Evolutionary conservation across 2,329 filamentous ascomycete genomes (phyloP), one percentile per base, ranked within the genome.

Genomic region (Alternaria arbusti): DNA sequence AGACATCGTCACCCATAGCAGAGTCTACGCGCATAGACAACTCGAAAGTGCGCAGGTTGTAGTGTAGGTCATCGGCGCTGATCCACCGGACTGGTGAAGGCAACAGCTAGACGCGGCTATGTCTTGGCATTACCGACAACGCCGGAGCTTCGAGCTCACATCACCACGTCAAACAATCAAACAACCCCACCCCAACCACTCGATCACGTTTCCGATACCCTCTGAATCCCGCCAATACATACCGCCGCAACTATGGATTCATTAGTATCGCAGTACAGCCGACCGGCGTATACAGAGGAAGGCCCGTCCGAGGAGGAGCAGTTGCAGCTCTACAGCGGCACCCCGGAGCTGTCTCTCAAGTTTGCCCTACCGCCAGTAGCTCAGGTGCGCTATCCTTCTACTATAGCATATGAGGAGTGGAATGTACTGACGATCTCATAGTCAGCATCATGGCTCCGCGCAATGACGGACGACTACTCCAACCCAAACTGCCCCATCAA

Each of bases 401-500:
- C 26, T 61, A 22, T 36, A 25, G 57, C 7, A n/a, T 54, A 28
- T 22, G 6, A 23, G 5, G 26, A 11, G 12, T 49, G n/a, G 51
- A 15, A 5, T n/a, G 20, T 66, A 43, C 60, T 70, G 10, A 66
- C n/a, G 23, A 22, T 12, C 20, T 26, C n/a, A 43, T 79, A 97
- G 92, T 92, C 93, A 73, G 92, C 94, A 69, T 89, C 93, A 77
- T 99, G 96, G 91, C 93, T 99, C 77, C 94, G 96, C 80, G 93
- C 96, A 74, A 93, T 93, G 82, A 98, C 96, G 73, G 96, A 99
- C 85, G 96, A 99, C 88, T 90, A 94, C 82, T 90, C 94, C 75
- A 99, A 99, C 86, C 94, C 96, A 64, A 89, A 92, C 83, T 97
- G 94, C 83, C 96, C 96, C 74, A 99, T 99, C 88, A 99, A 99